Base-by-base conservation (phyloP, 176 grass and related monocot species). In the Miscanthus lutarioriparius region DNA sequence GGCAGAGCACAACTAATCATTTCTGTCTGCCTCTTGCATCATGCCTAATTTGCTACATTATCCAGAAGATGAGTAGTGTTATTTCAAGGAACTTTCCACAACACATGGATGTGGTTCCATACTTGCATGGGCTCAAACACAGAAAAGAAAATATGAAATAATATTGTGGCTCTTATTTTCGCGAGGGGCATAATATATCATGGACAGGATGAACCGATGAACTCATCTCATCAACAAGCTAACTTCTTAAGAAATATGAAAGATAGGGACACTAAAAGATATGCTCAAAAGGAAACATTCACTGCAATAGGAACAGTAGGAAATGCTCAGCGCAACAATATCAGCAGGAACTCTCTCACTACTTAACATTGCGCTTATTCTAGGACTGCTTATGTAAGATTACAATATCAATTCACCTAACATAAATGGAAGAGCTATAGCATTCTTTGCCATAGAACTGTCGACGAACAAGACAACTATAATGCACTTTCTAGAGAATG, bases 1-100 rank as follows among this genome's bases (percentile, higher is more conserved):
- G 43, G 14, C 1, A 64, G 56, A 75, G 56, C 16, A 26, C 1
- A 28, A 6, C 76, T 64, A 64, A 99, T 93, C 89, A 27, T 99
- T 85, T 64, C 82, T 74, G 87, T 99, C 96, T 17, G 96, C 93
- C 81, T 85, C 91, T 48, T 87, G 80, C 49, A 99, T 80, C 96
- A 99, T 99, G 74, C n/a, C 89, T 87, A 49, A 99, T 91, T 92
- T 99, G 89, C 93, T 99, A 87, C 51, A 91, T 79, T 90, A 93
- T 61, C 68, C 75, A 58, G 68, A 64, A 64, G 40, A 8, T 39
- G 2, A 11, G 13, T 41, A 69, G 49, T 25, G 41, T 87, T 41
- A 91, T 6, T 28, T 54, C 35, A 20, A 87, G 19, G 33, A 64
- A 33, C 40, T 69, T 75, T 80, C 9, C n/a, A 39, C 69, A 40